phyloP scores from a whole-genome alignment of 2,329 filamentous ascomycete species.

The Epichloe glyceriae region DNA sequence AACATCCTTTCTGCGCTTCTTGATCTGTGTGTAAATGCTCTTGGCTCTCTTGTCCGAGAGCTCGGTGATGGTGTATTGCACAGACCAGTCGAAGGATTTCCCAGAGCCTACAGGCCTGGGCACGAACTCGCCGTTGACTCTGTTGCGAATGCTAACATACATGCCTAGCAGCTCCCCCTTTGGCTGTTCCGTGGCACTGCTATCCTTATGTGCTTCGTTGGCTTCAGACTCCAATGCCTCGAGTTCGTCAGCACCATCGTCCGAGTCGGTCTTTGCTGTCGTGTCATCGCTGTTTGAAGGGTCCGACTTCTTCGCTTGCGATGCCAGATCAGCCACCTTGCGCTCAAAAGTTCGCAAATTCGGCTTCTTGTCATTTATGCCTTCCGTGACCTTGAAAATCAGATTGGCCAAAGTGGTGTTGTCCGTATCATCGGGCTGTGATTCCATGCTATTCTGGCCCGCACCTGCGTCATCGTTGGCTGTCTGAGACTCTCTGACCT shows the following conservation, averaged over 20 bases:
- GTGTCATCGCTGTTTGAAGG: background rate
- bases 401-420: slow-evolving; percentile 30
- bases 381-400: slow-evolving; percentile 37
- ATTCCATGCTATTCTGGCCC: background rate
- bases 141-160: slow-evolving; percentile 59
- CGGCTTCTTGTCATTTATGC: slow-evolving; percentile 26
- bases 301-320: slow-evolving; percentile 18
- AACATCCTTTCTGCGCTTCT: slow-evolving; percentile 38
- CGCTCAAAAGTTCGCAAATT: slow-evolving; percentile 37
- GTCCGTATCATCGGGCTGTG: slow-evolving; percentile 5
- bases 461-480: slow-evolving; percentile 8
- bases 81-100: slow-evolving; percentile 42
- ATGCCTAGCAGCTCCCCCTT: slow-evolving; percentile 46
- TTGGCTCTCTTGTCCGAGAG: slow-evolving; percentile 32
- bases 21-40: slow-evolving; percentile 42
- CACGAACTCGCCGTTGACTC: slow-evolving; percentile 53
- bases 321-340: slow-evolving; percentile 36
- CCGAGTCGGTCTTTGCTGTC: background rate
- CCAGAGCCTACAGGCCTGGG: slow-evolving; percentile 40
- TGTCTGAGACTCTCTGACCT: slow-evolving; percentile 8
- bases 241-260: background rate
- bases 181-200: slow-evolving; percentile 1
- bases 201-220: background rate
- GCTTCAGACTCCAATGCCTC: background rate
- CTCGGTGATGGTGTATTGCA: slow-evolving; percentile 69